Percentiles rank a stretch among this genome's conserved stretches.
Conservation (phyloP, 805 yeast species). For the Millerozyma acaciae region DNA sequence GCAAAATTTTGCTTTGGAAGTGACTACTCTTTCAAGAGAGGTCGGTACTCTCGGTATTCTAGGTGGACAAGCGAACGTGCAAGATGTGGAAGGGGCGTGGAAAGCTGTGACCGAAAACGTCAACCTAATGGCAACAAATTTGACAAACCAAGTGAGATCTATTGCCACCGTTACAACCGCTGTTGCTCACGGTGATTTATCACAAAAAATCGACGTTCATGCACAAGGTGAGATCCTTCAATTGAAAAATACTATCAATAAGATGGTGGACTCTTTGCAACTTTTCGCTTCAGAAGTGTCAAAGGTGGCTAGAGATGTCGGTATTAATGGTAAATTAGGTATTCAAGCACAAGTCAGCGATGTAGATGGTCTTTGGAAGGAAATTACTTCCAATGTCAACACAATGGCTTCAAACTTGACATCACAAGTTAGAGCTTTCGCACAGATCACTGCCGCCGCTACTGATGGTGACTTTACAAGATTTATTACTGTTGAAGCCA, state of each 20-base stretch:
- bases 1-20: conserved; percentile 45
- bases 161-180: conserved; percentile 90
- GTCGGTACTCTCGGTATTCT: conserved; percentile 46
- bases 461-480: conserved; percentile 91
- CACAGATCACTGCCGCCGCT: conserved; percentile 90
- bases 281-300: conserved; percentile 86
- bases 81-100: conserved; percentile 50
- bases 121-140: conserved; percentile 45
- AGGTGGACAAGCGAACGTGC: conserved; percentile 51
- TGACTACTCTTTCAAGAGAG: conserved; percentile 44
- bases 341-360: conserved; percentile 89
- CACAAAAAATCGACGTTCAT: conserved; percentile 81
- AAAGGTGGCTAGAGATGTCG: conserved; percentile 87
- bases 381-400: conserved; percentile 84
- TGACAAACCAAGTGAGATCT: conserved; percentile 75
- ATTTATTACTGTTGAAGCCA: conserved; percentile 85
- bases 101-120: conserved; percentile 47
- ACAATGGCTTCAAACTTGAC: conserved; percentile 94
- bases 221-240: conserved; percentile 90
- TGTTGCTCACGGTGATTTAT: conserved; percentile 84
- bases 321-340: conserved; percentile 89
- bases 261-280: conserved; percentile 89
- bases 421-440: conserved; percentile 89
- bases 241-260: conserved; percentile 79
- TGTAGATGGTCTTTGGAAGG: conserved; percentile 90